Conservation (phyloP, 306 rosid species). For the Rubus idaeus region DNA sequence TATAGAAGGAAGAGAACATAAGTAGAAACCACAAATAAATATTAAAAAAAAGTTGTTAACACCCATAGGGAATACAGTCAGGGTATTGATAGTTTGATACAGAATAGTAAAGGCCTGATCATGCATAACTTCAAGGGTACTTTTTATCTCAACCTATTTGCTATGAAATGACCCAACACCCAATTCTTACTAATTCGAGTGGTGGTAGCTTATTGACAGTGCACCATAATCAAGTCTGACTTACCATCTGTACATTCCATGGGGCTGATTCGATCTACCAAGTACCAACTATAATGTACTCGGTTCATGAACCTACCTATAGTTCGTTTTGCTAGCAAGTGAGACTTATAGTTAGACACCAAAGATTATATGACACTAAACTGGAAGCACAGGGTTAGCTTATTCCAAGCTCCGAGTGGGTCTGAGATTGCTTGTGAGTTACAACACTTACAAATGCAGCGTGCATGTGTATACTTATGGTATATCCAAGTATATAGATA, state of each 20-base stretch:
- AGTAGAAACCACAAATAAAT: neutral
- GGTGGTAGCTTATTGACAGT: neutral
- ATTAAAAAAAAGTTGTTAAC: too few relatives aligned
- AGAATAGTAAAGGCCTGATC: neutral
- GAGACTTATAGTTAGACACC: neutral
- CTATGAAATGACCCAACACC: neutral
- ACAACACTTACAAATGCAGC: neutral
- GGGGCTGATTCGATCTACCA: neutral
- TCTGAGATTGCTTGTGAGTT: neutral
- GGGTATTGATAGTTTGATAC: neutral
- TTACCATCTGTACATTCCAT: neutral
- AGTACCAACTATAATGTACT: neutral
- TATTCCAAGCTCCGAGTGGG: neutral
- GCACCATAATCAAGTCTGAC: neutral
- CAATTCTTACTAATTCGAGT: neutral
- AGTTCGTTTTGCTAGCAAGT: neutral
- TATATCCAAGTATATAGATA: too few relatives aligned
- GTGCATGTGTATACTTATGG: neutral
- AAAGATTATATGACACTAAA: neutral
- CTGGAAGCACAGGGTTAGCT: neutral
- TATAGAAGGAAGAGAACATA: neutral
- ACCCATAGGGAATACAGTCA: neutral
- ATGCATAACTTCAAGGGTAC: neutral
- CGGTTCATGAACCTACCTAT: neutral
- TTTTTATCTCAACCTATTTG: neutral